A percentile compares a stretch with the other conserved stretches of the same genome.
Evolutionary conservation across 768 basidiomycete genomes (phyloP).

Genomic region (Mycena haematopus): DNA sequence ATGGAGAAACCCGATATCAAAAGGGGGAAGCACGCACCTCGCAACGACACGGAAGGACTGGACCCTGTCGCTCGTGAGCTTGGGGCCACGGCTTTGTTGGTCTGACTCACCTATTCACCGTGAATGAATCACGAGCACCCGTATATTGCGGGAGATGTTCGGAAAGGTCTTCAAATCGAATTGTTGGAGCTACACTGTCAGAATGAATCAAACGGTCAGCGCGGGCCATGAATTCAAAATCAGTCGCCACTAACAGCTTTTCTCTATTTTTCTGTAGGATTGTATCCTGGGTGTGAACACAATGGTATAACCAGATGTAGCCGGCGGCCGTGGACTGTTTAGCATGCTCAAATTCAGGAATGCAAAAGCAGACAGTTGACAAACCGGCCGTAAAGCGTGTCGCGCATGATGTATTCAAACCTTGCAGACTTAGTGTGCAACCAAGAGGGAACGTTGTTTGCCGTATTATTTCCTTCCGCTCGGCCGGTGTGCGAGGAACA

Average conservation of each 20-base stretch:
- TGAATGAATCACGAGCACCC: constrained; percentile 20
- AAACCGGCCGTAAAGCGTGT: constrained; percentile 15
- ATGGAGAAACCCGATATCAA: background rate
- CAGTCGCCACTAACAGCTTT: constrained; percentile 12
- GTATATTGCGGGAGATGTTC: constrained; percentile 16
- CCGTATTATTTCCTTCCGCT: constrained; percentile 9
- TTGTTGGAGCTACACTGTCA: constrained; percentile 17
- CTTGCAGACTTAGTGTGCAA: constrained; percentile 9
- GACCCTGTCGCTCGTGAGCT: constrained; percentile 26
- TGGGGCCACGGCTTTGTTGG: background rate
- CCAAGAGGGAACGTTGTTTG: constrained; percentile 23
- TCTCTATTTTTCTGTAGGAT: constrained; percentile 16
- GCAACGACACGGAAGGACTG: constrained; percentile 33
- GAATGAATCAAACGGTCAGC: background rate
- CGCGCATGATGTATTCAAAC: constrained; percentile 11
- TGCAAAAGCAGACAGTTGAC: background rate
- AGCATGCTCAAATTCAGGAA: background rate
- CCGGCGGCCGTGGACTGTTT: constrained; percentile 19
- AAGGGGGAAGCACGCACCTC: constrained; percentile 6
- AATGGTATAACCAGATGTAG: background rate
- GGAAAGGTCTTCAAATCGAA: constrained; percentile 21
- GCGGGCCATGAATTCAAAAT: background rate
- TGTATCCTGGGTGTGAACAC: constrained; percentile 7
- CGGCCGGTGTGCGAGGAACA: constrained; percentile 17
- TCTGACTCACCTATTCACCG: constrained; percentile 9